A percentile compares a stretch with the other conserved stretches of the same genome.
phyloP scores from a whole-genome alignment of 2,329 filamentous ascomycete genomes.

The Cladosporium austrohemisphaericum region DNA sequence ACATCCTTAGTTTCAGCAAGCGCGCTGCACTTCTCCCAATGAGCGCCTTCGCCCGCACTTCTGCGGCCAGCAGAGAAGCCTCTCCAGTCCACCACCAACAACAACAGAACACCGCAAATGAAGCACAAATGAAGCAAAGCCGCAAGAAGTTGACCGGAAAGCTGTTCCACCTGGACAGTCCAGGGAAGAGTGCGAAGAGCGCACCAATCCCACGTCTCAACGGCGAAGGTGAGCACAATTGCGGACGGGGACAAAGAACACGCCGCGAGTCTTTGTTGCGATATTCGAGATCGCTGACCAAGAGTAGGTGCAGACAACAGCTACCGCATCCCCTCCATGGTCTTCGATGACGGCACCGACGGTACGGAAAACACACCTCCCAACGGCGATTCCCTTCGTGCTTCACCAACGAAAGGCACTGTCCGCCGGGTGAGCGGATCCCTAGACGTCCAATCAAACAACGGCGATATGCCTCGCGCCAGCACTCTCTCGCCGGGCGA shows the following conservation, averaged over 20 bases:
- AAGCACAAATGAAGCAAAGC: slow-evolving; percentile 1
- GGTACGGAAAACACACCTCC: not conserved
- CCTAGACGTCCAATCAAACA: slow-evolving; percentile 8
- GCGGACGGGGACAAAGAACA: slow-evolving; percentile 5
- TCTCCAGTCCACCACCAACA: slow-evolving; percentile 7
- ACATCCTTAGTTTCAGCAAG: slow-evolving; percentile 11
- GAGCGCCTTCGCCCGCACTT: slow-evolving; percentile 9
- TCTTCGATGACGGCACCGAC: slow-evolving; percentile 12
- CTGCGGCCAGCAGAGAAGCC: slow-evolving; percentile 4
- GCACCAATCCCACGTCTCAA: slow-evolving; percentile 1
- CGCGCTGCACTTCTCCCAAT: slow-evolving; percentile 8
- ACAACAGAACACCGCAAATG: slow-evolving; percentile 1
- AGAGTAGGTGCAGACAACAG: slow-evolving; percentile 5
- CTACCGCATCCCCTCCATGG: slow-evolving; percentile 13
- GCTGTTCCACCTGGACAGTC: slow-evolving; percentile 13
- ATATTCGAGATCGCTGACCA: not conserved
- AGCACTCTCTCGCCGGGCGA: slow-evolving; percentile 14
- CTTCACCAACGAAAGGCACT: slow-evolving; percentile 5
- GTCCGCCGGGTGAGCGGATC: slow-evolving; percentile 11
- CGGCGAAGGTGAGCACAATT: slow-evolving; percentile 12
- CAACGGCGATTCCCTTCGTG: not conserved
- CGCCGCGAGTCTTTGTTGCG: slow-evolving; percentile 1
- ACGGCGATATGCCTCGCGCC: slow-evolving; percentile 7
- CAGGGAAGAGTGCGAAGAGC: slow-evolving; percentile 5
- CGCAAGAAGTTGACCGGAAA: slow-evolving; percentile 9